Conservation (phyloP, 148 eudicot genomes). For the Salicornia ramosissima region DNA sequence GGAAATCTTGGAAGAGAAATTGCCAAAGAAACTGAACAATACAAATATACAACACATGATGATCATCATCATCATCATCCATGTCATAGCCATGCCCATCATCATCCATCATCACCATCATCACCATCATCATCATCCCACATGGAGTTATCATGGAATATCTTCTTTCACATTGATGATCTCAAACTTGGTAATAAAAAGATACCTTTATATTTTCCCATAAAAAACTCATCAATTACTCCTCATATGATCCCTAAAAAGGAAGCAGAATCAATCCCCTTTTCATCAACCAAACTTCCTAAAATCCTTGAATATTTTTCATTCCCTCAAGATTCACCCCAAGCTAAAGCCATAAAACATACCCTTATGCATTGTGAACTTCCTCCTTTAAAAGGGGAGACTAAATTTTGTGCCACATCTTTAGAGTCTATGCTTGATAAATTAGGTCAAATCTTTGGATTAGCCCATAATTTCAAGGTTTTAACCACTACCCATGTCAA, state of each 20-base stretch:
- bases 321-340: conserved; percentile 33
- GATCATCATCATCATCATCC: conserved; percentile 13
- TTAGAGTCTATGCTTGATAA: conserved; percentile 46
- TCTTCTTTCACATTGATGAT: conserved; percentile 45
- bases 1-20: conserved; percentile 25
- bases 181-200: conserved; percentile 40
- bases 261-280: conserved; percentile 55
- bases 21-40: conserved; percentile 10
- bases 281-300: conserved; percentile 35
- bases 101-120: conserved; percentile 20
- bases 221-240: conserved; percentile 30
- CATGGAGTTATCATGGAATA: conserved; percentile 39
- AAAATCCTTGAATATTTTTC: conserved; percentile 39
- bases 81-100: conserved; percentile 18
- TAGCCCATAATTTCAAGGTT: conserved; percentile 27
- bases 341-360: conserved; percentile 41
- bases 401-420: conserved; percentile 47
- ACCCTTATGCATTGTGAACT: conserved; percentile 40
- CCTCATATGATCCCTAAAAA: conserved; percentile 45
- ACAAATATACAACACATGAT: conserved; percentile 14
- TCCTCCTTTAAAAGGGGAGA: conserved; percentile 36
- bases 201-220: conserved; percentile 44
- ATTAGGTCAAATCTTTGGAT: conserved; percentile 22
- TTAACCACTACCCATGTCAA: conserved; percentile 37
- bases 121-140: conserved; percentile 28